Evolutionary conservation across 495 filamentous ascomycete genomes (phyloP).

Genomic region (Pseudotulostoma volvatum): DNA sequence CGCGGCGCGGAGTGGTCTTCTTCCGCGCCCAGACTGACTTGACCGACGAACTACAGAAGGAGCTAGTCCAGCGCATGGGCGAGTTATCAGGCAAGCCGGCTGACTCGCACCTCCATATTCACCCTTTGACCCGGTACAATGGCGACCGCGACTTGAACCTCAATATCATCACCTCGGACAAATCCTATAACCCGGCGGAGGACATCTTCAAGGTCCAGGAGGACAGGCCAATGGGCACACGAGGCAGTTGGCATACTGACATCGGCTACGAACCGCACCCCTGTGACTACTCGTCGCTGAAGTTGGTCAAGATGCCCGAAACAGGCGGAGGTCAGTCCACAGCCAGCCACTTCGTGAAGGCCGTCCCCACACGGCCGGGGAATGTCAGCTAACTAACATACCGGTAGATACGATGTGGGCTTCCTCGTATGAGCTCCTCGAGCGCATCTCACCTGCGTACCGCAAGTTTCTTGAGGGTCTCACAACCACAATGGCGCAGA

Average conservation of each 20-base stretch:
- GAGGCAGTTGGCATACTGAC: slow-evolving; percentile 42
- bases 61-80: slow-evolving; percentile 41
- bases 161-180: slow-evolving; percentile 6
- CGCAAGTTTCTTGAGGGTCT: slow-evolving; percentile 49
- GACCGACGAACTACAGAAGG: slow-evolving; percentile 43
- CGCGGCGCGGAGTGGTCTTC: slow-evolving; percentile 56
- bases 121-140: slow-evolving; percentile 39
- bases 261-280: slow-evolving; percentile 53
- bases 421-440: slow-evolving; percentile 35
- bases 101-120: slow-evolving; percentile 46
- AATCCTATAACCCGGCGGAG: not conserved
- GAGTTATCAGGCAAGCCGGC: slow-evolving; percentile 43
- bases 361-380: no score
- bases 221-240: not conserved
- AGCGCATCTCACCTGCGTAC: slow-evolving; percentile 47
- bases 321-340: slow-evolving; percentile 48
- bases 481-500: slow-evolving; percentile 32
- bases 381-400: not conserved
- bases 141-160: not conserved
- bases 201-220: not conserved
- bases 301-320: slow-evolving; percentile 44
- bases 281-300: slow-evolving; percentile 47
- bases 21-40: slow-evolving; percentile 50
- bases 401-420: slow-evolving; percentile 32
- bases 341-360: no score